Base-by-base conservation (phyloP, 1,284 basidiomycete species). In the Rhizoctonia solani region DNA sequence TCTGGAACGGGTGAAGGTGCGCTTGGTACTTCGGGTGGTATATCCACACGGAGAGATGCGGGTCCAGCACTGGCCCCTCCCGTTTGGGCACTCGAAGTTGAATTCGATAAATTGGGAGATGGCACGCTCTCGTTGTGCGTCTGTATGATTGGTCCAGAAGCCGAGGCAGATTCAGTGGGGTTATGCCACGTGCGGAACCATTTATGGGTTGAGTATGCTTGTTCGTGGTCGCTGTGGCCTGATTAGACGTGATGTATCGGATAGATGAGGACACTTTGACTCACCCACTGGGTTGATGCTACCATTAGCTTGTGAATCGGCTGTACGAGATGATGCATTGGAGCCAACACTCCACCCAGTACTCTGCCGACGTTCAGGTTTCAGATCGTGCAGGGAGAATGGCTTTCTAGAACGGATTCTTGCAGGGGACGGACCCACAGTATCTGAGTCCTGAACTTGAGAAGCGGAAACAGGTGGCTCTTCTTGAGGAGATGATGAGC, bases 1-100 rank as follows among this genome's bases (percentile, higher is more conserved):
- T 63, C 52, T 63, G 41, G 47, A 32, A 47, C 34, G 39, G 46
- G 47, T 34, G 19, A 46, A 27, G 58, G 52, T 34, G 47, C 58
- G 47, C 41, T 29, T 29, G 47, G 25, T 19, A 47, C 11, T 34
- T 34, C 23, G 3, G 32, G 47, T 9, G 19, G 9, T 5, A 34
- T 4, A 25, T 16, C 32, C 32, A 34, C 14, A 21, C 3, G 16
- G 14, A 19, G 34, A 6, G 34, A 32, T 19, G 34, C 37, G n/a
- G 58, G 47, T 27, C 23, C 32, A 27, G 34, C 58, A 11, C 19
- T 47, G 25, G 23, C 27, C 21, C 29, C 29, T 29, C 21, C 29
- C 34, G 56, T 42, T 21, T 44, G 13, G 11, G 32, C 44, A 16
- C 30, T 9, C 27, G 44, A 29, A 25, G 56, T n/a, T 27, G 44